A percentile compares a stretch with the other conserved stretches of the same genome.
These are phyloP conservation scores for Mycena haematopus DNA, from an alignment of 768 basidiomycete species.

Conservation along the genomic window DNA sequence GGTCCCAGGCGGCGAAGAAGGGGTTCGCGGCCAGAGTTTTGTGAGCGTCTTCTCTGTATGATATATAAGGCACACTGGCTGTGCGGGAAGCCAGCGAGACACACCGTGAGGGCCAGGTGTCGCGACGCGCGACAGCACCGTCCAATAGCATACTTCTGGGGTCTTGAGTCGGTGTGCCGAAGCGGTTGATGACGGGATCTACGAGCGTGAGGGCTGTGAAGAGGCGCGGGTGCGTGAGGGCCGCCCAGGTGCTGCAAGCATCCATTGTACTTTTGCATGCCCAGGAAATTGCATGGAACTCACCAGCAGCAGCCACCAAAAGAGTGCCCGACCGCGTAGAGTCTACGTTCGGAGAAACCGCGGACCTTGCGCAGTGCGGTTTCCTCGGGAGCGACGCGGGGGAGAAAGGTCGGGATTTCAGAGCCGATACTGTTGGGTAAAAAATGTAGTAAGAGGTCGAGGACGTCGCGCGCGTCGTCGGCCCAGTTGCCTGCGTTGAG, in stretches of 20 bases:
- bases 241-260: conserved; percentile 62
- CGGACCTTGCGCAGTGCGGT: conserved; percentile 46
- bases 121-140: conserved; percentile 64
- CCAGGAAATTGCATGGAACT: conserved; percentile 36
- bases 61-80: not conserved
- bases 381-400: conserved; percentile 51
- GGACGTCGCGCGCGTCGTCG: conserved; percentile 78
- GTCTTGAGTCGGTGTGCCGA: conserved; percentile 35
- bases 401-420: conserved; percentile 58
- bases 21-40: conserved; percentile 53
- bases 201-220: conserved; percentile 77
- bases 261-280: not conserved
- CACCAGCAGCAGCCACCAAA: conserved; percentile 82
- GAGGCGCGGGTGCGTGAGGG: conserved; percentile 64
- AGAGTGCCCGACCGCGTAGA: conserved; percentile 83
- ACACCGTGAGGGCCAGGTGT: conserved; percentile 68
- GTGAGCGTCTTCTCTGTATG: conserved; percentile 66
- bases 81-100: not conserved
- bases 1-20: conserved; percentile 79
- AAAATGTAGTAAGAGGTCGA: conserved; percentile 75
- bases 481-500: conserved; percentile 69
- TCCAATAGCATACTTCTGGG: conserved; percentile 34
- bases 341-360: conserved; percentile 59
- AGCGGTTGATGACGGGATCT: conserved; percentile 72
- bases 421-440: conserved; percentile 52